These are phyloP conservation scores for Collybia nuda DNA, from an alignment of 768 basidiomycete species.

Conservation along the genomic window DNA sequence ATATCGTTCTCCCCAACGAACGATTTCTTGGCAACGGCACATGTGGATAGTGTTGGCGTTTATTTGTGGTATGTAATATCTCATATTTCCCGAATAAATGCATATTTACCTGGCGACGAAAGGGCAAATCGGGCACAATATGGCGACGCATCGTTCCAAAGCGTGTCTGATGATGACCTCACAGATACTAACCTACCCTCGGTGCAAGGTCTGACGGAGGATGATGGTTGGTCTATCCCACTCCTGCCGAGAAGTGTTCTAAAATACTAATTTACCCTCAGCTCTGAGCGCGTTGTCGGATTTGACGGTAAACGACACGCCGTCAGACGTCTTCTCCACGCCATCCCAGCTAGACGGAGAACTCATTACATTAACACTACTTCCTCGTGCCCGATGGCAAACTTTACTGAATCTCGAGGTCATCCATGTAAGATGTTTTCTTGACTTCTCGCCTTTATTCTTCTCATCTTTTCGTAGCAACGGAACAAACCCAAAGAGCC, in stretches of 20 bases:
- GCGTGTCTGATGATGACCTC: conserved; percentile 76
- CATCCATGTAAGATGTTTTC: conserved; percentile 65
- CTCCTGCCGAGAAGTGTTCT: not conserved
- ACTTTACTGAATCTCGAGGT: conserved; percentile 95
- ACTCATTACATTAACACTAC: conserved; percentile 87
- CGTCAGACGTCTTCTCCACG: conserved; percentile 72
- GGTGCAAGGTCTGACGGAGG: conserved; percentile 79
- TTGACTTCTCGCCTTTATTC: not conserved
- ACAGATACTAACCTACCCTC: conserved; percentile 73
- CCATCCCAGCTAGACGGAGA: conserved; percentile 89
- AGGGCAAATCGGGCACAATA: conserved; percentile 98
- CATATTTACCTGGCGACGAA: conserved; percentile 7
- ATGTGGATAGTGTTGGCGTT: conserved; percentile 92
- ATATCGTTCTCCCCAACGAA: conserved; percentile 92
- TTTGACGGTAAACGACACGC: conserved; percentile 58
- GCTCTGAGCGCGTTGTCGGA: conserved; percentile 74
- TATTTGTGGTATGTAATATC: conserved; percentile 74
- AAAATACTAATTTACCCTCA: conserved; percentile 23
- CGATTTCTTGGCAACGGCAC: conserved; percentile 94
- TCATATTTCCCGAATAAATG: not conserved
- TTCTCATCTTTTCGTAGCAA: conserved; percentile 48
- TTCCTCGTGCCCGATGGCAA: conserved; percentile 95
- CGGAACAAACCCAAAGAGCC: conserved; percentile 97
- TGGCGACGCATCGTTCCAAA: conserved; percentile 77
- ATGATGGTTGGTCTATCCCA: conserved; percentile 57